Evolutionary conservation across 1,284 basidiomycete species (phyloP).

Genomic region (Cryptococcus sp.): DNA sequence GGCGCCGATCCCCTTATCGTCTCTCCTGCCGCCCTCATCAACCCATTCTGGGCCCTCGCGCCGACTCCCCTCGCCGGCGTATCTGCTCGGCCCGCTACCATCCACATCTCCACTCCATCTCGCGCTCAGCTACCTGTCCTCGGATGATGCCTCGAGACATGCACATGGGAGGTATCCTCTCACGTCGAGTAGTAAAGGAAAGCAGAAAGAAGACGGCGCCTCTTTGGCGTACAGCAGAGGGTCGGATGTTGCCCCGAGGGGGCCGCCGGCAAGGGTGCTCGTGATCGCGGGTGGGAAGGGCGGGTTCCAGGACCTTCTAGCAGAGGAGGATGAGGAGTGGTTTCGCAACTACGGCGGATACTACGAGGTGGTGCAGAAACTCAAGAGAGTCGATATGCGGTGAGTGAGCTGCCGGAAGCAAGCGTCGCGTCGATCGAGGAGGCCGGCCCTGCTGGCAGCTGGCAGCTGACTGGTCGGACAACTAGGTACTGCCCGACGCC

Average conservation of each 20-base stretch:
- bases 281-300: conserved; percentile 35
- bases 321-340: conserved; percentile 38
- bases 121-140: conserved; percentile 25
- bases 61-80: conserved; percentile 16
- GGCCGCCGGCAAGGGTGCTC: conserved; percentile 22
- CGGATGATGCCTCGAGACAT: conserved; percentile 10
- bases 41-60: conserved; percentile 1
- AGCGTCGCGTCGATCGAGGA: too few relatives aligned
- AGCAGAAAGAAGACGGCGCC: neutral
- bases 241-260: neutral
- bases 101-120: conserved; percentile 34
- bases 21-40: conserved; percentile 24
- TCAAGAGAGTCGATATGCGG: conserved; percentile 34
- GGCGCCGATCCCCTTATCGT: conserved; percentile 16
- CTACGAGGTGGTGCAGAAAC: conserved; percentile 13
- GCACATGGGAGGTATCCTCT: neutral
- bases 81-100: conserved; percentile 35
- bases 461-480: neutral
- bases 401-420: too few relatives aligned
- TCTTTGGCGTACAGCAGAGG: too few relatives aligned
- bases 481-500: conserved; percentile 30
- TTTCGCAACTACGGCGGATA: conserved; percentile 24
- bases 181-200: neutral
- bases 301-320: conserved; percentile 20
- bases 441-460: too few relatives aligned